Conservation (phyloP, 495 filamentous ascomycete genomes). For the Venustampulla echinocandica region DNA sequence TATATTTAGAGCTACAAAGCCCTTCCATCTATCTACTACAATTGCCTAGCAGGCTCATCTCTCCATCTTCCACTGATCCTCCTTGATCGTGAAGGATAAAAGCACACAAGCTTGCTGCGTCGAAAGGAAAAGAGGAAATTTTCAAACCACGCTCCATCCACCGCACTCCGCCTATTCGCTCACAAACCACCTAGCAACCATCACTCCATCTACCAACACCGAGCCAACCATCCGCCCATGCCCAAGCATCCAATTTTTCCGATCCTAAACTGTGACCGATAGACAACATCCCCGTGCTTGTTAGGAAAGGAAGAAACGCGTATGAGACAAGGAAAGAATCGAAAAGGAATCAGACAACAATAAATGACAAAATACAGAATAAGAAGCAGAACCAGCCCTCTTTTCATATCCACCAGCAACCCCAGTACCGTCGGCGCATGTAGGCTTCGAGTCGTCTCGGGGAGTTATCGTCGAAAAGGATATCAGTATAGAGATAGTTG, state of each 20-base stretch:
- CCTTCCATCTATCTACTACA: constrained; percentile 5
- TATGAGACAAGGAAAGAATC: constrained; percentile 28
- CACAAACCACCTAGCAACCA: constrained; percentile 34
- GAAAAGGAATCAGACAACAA: constrained; percentile 21
- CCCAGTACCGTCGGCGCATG: too few species aligned
- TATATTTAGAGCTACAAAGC: not conserved
- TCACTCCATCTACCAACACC: constrained; percentile 22
- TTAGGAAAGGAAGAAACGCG: constrained; percentile 24
- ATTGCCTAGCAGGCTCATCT: not conserved
- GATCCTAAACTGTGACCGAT: constrained; percentile 31
- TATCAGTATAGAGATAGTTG: too few species aligned
- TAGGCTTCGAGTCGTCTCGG: too few species aligned
- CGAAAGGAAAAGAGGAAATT: not conserved
- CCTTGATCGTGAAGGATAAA: not conserved
- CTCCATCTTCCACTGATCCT: not conserved
- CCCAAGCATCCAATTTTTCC: constrained; percentile 24
- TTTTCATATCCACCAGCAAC: too few species aligned
- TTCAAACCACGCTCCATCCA: not conserved
- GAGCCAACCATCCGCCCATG: constrained; percentile 23
- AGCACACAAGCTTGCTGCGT: not conserved
- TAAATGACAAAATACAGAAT: constrained; percentile 28
- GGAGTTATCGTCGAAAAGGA: too few species aligned
- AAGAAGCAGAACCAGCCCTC: constrained; percentile 15
- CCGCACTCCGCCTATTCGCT: not conserved
- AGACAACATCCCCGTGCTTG: constrained; percentile 26